These are phyloP conservation scores for Aschersonia sp. DNA, from an alignment of 2,329 filamentous ascomycete genomes.

Conservation along the genomic window DNA sequence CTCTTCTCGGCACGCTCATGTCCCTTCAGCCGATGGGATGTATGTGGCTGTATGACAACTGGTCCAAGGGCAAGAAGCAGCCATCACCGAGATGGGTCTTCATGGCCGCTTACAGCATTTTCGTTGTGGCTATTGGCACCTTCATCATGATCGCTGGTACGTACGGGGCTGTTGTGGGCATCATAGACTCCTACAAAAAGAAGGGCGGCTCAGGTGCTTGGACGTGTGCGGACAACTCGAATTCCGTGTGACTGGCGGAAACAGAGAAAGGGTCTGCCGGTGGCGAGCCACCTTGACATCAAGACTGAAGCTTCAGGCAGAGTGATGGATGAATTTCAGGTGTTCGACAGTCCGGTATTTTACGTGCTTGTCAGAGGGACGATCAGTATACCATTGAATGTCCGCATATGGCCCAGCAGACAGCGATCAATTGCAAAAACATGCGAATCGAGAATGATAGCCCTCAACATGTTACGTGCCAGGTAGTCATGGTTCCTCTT, in stretches of 20 bases:
- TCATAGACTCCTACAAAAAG: conserved; percentile 17
- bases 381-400: too few species aligned
- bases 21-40: conserved; percentile 14
- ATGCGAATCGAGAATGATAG: too few species aligned
- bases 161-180: conserved; percentile 24
- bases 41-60: conserved; percentile 16
- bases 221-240: conserved; percentile 29
- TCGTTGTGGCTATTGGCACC: conserved; percentile 4
- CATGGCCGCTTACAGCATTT: conserved; percentile 5
- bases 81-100: neutral
- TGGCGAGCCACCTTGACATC: too few species aligned
- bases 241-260: conserved; percentile 6
- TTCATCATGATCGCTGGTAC: conserved; percentile 30
- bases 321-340: too few species aligned
- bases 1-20: conserved; percentile 13
- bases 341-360: too few species aligned
- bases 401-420: too few species aligned
- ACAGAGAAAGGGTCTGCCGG: too few species aligned
- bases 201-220: conserved; percentile 21
- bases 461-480: too few species aligned
- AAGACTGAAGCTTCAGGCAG: too few species aligned
- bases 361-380: too few species aligned
- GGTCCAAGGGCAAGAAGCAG: conserved; percentile 4
- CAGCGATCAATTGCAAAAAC: too few species aligned
- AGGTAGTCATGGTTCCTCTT: too few species aligned